A percentile compares a stretch with the other conserved stretches of the same genome.
Evolutionary conservation across 177 flowering plant genomes (phyloP).

Genomic region (Vitis hybrid): DNA sequence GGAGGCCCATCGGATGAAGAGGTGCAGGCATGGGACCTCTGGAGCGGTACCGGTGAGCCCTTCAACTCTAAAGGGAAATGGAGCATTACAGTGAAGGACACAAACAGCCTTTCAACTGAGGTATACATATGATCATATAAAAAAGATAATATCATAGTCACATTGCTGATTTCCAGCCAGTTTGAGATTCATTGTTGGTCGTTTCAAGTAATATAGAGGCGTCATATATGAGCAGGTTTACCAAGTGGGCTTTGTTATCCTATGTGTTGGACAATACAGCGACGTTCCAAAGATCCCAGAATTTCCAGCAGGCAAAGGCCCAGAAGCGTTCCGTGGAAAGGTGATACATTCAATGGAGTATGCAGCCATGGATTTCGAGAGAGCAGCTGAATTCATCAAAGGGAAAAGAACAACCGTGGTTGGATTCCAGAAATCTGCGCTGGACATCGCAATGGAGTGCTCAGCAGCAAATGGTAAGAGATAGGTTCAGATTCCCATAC

Average conservation of each 20-base stretch:
- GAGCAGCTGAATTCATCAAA: constrained; percentile 44
- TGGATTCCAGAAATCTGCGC: constrained; percentile 67
- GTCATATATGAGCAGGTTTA: constrained; percentile 29
- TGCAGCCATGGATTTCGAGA: constrained; percentile 47
- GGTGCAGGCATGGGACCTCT: constrained; percentile 42
- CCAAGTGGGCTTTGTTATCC: constrained; percentile 62
- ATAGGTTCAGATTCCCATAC: too few relatives aligned
- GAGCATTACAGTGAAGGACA: constrained; percentile 41
- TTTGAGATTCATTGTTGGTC: too few relatives aligned
- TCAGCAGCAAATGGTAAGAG: constrained; percentile 51
- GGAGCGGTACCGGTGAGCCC: constrained; percentile 59
- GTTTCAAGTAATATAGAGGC: too few relatives aligned
- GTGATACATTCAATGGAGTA: constrained; percentile 77
- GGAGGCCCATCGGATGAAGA: constrained; percentile 43
- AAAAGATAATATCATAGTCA: too few relatives aligned
- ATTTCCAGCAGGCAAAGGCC: constrained; percentile 54
- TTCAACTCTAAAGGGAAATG: constrained; percentile 50
- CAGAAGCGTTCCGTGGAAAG: constrained; percentile 63
- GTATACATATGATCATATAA: constrained; percentile 10
- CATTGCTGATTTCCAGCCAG: not conserved
- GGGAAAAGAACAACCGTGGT: constrained; percentile 63
- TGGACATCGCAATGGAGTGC: constrained; percentile 71
- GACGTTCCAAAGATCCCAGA: constrained; percentile 65
- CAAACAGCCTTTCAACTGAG: constrained; percentile 21
- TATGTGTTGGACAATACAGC: constrained; percentile 66